Base-by-base conservation (phyloP, 2,329 filamentous ascomycete species). In the Alternaria consortialis region DNA sequence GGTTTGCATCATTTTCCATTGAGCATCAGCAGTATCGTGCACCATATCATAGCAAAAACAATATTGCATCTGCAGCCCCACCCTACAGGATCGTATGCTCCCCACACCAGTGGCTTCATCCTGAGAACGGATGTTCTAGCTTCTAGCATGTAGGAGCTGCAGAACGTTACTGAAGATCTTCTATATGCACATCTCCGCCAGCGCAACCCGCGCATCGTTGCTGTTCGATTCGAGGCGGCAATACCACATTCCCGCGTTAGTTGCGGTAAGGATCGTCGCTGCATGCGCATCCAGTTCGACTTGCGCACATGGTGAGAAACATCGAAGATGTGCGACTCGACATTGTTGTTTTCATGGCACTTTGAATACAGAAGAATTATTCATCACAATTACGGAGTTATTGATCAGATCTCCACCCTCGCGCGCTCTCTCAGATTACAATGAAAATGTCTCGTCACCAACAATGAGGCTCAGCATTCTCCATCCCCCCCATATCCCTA, bases 11-110 rank as follows among this genome's bases (percentile, higher is more conserved):
- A 20, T 53, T 13, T 32, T 27, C 17, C 39, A 32, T 12, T 12
- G 20, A 20, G 12, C 32, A 50, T 34, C 7, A 27, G 6, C 5
- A 15, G 44, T 51, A 5, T 50, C 20, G 29, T 47, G 53, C 43
- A 23, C 32, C 23, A 25, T 31, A 55, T 17, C 25, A 52, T 52
- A 15, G 50, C 25, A 17, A 20, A 52, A 23, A 32, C 32, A 40
- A 9, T 37, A 47, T 25, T 15, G 34, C 53, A 37, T 55, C 34
- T 37, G 50, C 56, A 59, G 43, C 43, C 27, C 27, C 27, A 47
- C 23, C 7, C 3, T n/a, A 4, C 25, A 40, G 23, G 31, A 15
- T 40, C 15, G 37, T 29, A 20, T 48, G 25, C 34, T 34, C 27
- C 25, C 42, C 36, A 37, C 39, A 29, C 36, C 11, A 54, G 15